Evolutionary conservation across 495 filamentous ascomycete species (phyloP), one percentile per base, ranked within the genome.

Genomic region (Lophium mytilinum): DNA sequence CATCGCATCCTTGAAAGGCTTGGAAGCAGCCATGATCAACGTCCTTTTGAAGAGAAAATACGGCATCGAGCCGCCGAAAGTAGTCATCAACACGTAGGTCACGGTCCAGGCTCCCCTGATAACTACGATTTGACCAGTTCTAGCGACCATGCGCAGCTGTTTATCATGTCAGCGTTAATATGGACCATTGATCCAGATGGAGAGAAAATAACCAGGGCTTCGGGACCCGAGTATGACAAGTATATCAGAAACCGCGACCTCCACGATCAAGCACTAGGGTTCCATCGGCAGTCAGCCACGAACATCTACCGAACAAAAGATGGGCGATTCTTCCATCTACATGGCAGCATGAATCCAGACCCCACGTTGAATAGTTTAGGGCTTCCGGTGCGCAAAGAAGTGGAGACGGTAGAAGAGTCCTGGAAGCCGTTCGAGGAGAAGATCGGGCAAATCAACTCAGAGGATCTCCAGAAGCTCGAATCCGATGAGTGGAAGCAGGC

Each of bases 261-360:
- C 36, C 58, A 69, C 41, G 48, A 59, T 18, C 21, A 46, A 10
- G 30, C 36, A 35, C 54, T 19, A 1, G 59, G 46, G 33, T 41
- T 58, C 12, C 66, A 77, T 62, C 52, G 71, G 7, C 35, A 36
- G 4, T 45, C 62, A 7, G 67, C 64, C 15, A 81, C 80, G 0
- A 82, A 80, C 57, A 73, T 81, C 21, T 82, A 83, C 54, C 65
- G 68, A 42, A 78, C 74, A n/a, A 75, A 73, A 41, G 78, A 83
- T 47, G 69, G 67, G 1, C 67, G 74, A 7, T 81, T 64, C 64
- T 81, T 77, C 55, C 80, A 83, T 53, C 33, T 77, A 4, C 80
- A 83, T 53, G 69, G 78, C 1, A 71, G 71, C 17, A 70, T 82
- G 66, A 74, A 83, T 55, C 71, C 78, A 0, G 68, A 73, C 36